Base-by-base conservation (phyloP, 495 filamentous ascomycete genomes). In the Thermochaetoides thermophila region DNA sequence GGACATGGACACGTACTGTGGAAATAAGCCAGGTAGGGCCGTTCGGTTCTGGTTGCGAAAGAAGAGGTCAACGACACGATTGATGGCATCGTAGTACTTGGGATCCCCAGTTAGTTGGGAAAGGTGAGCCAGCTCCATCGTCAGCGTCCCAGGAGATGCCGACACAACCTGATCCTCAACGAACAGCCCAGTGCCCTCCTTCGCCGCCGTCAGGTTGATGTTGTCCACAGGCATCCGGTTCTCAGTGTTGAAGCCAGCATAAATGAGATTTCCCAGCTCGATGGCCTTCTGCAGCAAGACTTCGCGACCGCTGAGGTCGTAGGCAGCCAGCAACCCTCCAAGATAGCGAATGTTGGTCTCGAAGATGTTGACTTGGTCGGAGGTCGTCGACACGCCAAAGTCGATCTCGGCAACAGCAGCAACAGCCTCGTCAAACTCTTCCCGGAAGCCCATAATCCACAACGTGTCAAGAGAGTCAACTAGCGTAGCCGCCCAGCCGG, bases 401-500 rank as follows among this genome's bases (percentile, higher is more conserved):
- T 91, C 84, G 37, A 71, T 56, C 23, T 26, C 36, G 9, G 66
- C 65, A n/a, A 80, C 64, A 11, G 63, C 68, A 29, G 76, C 60
- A 5, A 82, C 69, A 15, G 81, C 84, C 34, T 77, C 71, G 32
- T 75, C 65, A 51, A 91, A 93, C 31, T 91, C 83, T n/a, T 78
- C 65, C 48, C 74, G 70, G 52, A 91, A 44, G 14, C 65, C 80
- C 83, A 91, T 85, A 35, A 93, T 84, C 81, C 81, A 89, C 11
- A 93, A 52, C 0, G 83, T 83, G 52, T 93, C 84, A 31, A 91
- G 57, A n/a, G 75, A 53, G 64, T 93, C 84, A 1, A 93, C 81
- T 39, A 89, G 48, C 1, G 84, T 91, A 5, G 83, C 84, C 7
- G 74, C 82, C 84, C 84, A 91, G 13, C 78, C 80, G 41, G 71